Conservation (phyloP, 148 eudicot genomes). For the Persicaria maculosa region DNA sequence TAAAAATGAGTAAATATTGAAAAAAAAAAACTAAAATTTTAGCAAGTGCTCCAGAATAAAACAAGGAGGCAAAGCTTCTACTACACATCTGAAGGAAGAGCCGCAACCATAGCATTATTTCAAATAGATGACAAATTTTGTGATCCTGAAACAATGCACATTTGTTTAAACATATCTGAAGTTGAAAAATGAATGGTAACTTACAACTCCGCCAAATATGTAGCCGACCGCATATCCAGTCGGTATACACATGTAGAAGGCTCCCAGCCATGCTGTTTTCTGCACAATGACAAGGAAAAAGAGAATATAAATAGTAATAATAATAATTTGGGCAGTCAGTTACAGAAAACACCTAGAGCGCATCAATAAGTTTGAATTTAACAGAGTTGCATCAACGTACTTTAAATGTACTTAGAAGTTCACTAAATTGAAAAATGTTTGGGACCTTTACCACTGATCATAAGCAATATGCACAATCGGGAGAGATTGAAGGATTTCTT, state of each 20-base stretch:
- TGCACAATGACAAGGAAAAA: constrained; percentile 18
- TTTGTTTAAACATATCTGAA: background rate
- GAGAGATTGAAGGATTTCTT: background rate
- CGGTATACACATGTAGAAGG: constrained; percentile 94
- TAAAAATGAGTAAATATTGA: background rate
- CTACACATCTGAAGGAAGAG: background rate
- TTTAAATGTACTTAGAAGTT: background rate
- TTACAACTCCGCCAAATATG: constrained; percentile 83
- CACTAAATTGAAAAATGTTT: background rate
- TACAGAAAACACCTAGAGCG: background rate
- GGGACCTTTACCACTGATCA: background rate
- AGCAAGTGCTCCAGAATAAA: background rate
- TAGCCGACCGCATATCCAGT: constrained; percentile 82
- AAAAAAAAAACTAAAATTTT: background rate
- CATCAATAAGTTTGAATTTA: background rate
- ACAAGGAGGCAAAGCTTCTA: background rate
- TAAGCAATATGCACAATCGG: background rate
- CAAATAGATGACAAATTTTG: background rate
- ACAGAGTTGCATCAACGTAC: background rate
- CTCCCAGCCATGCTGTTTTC: constrained; percentile 89
- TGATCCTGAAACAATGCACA: background rate
- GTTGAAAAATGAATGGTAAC: constrained; percentile 8
- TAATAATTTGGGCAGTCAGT: background rate
- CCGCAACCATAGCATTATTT: background rate
- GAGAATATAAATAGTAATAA: background rate